Evolutionary conservation across 2,329 filamentous ascomycete species (phyloP), one percentile per base, ranked within the genome.

Genomic region (Alternaria angustiovoidea): DNA sequence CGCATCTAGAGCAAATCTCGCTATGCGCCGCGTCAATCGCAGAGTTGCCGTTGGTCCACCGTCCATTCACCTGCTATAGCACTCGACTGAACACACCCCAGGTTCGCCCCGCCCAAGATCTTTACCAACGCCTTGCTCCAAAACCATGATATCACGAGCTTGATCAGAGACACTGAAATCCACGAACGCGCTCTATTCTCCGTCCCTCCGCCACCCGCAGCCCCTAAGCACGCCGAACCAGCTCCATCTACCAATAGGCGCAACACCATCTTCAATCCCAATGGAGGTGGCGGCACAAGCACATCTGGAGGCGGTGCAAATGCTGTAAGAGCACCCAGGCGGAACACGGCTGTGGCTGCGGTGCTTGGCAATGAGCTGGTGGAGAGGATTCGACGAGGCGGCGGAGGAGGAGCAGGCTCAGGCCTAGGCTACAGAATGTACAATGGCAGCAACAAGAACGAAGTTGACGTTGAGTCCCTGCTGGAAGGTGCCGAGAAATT

Each of bases 161-260:
- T 99, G 48, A 97, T 99, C 73, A 91, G 95, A 62, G 95, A 99
- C 78, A 97, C 94, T 4, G 95, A 99, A 79, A 82, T 91, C 22
- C 94, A 98, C 81, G 95, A 99, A 79, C 91, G 94, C 72, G 94
- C 94, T 7, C 88, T 99, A 18, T 99, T 98, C 82, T 96, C 94
- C 38, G 89, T 97, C 0, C 93, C 94, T 1, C 88, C 91, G 0
- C 87, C 91, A 0, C 84, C 85, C 74, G 41, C 81, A 72, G 51
- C 79, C 73, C 64, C 82, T 75, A 77, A 83, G 76, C 68, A 79
- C 70, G 57, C 82, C 77, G 63, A 85, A 71, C 70, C 81, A 70
- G 76, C 84, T 67, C 72, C 77, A 39, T 69, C 69, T 41, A 60
- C 73, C 14, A 79, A 76, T 46, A 78, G 86, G 53, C 78, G 81